phyloP scores from a whole-genome alignment of 495 filamentous ascomycete species.

The Aspergillus kassunensis region DNA sequence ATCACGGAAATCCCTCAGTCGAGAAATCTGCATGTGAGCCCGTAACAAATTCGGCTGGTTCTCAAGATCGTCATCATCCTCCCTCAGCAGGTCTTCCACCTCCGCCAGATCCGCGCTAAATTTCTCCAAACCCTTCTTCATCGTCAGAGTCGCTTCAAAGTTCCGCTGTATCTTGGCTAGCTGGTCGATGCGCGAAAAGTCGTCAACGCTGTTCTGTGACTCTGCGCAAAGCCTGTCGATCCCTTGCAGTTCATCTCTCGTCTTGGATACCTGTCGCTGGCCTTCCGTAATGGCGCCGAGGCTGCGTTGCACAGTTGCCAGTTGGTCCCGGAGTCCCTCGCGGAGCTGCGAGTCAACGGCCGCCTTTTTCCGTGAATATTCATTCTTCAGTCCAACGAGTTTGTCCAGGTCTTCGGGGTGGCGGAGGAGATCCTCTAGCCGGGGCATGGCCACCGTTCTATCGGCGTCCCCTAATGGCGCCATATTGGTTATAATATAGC shows the following conservation, averaged over 20 bases:
- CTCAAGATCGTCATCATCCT: conserved; percentile 81
- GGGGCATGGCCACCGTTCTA: conserved; percentile 42
- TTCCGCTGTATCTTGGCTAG: conserved; percentile 92
- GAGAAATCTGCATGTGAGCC: conserved; percentile 86
- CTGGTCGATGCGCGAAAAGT: conserved; percentile 95
- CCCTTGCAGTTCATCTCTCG: conserved; percentile 96
- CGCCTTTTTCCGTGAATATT: conserved; percentile 91
- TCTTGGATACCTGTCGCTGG: conserved; percentile 78
- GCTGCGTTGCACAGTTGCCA: conserved; percentile 86
- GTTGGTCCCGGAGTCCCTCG: conserved; percentile 79
- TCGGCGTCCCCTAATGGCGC: conserved; percentile 34
- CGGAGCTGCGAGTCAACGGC: conserved; percentile 87
- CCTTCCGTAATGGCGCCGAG: conserved; percentile 83
- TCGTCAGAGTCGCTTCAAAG: conserved; percentile 84
- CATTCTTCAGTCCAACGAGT: conserved; percentile 80
- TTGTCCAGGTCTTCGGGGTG: conserved; percentile 90
- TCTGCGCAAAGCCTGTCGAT: conserved; percentile 97
- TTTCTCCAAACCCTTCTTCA: conserved; percentile 82
- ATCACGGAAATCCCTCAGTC: conserved; percentile 87
- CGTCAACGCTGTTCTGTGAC: conserved; percentile 89
- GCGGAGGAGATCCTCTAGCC: conserved; percentile 53
- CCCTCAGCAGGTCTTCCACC: conserved; percentile 68
- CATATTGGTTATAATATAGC: conserved; percentile 24
- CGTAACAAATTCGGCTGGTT: conserved; percentile 88
- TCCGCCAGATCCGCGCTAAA: conserved; percentile 72